Base-by-base conservation (phyloP, 2,329 filamentous ascomycete genomes). In the Microdochium bolleyi region DNA sequence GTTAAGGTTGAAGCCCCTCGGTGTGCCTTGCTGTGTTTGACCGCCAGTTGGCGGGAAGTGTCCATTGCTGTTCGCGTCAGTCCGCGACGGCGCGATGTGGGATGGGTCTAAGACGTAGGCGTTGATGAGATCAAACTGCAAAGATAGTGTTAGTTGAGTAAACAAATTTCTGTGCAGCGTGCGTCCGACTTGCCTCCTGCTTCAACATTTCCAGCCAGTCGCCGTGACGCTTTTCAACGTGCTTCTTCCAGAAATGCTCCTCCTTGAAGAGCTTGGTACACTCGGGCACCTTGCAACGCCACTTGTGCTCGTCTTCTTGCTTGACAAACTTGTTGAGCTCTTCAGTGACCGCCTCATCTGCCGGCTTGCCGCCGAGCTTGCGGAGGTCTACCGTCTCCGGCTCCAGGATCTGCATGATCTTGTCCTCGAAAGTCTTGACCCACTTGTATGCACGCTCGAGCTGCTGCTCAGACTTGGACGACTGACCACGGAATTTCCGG, bases 401-500 rank as follows among this genome's bases (percentile, higher is more conserved):
- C 59, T 97, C 92, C 14, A 99, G 78, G 49, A 97, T 88, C 67
- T 96, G 92, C 66, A 89, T 76, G 51, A 99, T 80, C 73, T 99
- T 99, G 65, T 99, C 94, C 66, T 99, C 94, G 63, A 96, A 99
- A 0, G 94, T 97, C 74, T 88, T 95, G 55, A 99, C 95, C 94
- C 95, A 99, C 65, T 97, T 99, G 73, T 91, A 97, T 0, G 94
- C 94, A 53, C 92, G 87, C 63, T 95, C 88, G 14, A 97, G 82
- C 66, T 97, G 94, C 67, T 95, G 90, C 62, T 96, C 91, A 3
- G 85, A 84, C 73, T 95, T 96, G 50, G 79, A 84, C 24, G 79
- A 79, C 16, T 84, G 78, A 54, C 82, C 84, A 53, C 83, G 80
- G 56, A 86, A 84, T 62, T 89, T 91, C 63, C 88, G 88, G 55